Conservation (phyloP, 1,284 basidiomycete genomes). For the Mixia osmundae region DNA sequence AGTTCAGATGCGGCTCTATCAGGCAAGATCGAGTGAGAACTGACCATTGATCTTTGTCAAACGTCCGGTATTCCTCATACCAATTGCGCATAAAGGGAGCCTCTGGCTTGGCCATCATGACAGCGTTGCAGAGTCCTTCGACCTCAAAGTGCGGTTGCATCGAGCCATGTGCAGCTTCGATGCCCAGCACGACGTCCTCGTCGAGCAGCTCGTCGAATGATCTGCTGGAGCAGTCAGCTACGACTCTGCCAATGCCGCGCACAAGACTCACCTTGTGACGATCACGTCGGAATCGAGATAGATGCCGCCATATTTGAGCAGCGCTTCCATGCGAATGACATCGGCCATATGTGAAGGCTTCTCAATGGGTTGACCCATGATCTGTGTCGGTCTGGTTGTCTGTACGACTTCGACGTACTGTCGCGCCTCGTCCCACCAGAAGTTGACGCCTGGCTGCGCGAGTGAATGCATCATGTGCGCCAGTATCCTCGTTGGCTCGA, state of each 20-base stretch:
- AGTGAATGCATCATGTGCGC: no score
- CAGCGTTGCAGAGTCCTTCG: conserved; percentile 27
- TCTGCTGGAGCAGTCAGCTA: conserved; percentile 3
- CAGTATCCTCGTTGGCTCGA: no score
- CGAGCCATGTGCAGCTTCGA: conserved; percentile 21
- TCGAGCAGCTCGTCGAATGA: conserved; percentile 2
- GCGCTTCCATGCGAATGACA: conserved; percentile 23
- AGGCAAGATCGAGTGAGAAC: conserved; percentile 11
- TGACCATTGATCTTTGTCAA: no score
- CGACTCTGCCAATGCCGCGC: no score
- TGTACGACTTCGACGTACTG: no score
- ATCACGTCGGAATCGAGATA: conserved; percentile 29
- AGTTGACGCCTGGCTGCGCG: no score
- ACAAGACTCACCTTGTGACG: conserved; percentile 5
- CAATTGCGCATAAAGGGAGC: conserved; percentile 22
- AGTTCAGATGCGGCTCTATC: background rate
- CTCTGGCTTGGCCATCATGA: conserved; percentile 25
- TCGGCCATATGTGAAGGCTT: conserved; percentile 25
- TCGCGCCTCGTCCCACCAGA: no score
- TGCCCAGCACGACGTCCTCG: conserved; percentile 24
- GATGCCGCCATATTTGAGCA: conserved; percentile 25
- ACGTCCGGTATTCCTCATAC: conserved; percentile 23
- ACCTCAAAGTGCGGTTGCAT: conserved; percentile 18
- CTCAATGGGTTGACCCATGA: conserved; percentile 16
- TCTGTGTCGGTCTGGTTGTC: no score